Evolutionary conservation across 2,329 filamentous ascomycete genomes (phyloP).

Genomic region (Calonectria pauciramosa): DNA sequence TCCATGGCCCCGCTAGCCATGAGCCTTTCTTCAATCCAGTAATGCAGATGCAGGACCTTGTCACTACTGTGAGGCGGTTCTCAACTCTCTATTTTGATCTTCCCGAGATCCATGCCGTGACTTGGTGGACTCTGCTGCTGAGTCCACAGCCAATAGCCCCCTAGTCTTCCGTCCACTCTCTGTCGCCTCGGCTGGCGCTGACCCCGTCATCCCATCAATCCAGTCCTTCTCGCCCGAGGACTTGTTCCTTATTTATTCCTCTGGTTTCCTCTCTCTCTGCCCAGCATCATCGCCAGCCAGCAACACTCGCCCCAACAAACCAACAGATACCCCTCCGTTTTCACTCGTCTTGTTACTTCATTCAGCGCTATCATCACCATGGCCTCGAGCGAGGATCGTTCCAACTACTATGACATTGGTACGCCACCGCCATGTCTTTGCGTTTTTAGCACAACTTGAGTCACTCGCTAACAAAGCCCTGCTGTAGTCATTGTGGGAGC

Average conservation of each 20-base stretch:
- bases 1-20: neutral
- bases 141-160: neutral
- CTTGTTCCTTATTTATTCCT: slow-evolving; percentile 12
- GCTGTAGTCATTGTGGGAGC: slow-evolving; percentile 85
- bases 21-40: neutral
- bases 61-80: neutral
- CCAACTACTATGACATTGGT: slow-evolving; percentile 62
- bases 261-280: neutral
- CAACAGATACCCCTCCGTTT: slow-evolving; percentile 8
- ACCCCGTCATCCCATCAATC: slow-evolving; percentile 12
- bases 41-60: neutral
- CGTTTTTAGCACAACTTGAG: neutral
- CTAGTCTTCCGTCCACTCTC: neutral
- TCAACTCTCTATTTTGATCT: slow-evolving; percentile 18
- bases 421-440: slow-evolving; percentile 24
- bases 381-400: slow-evolving; percentile 34
- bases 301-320: neutral
- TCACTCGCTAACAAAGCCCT: neutral
- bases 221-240: neutral
- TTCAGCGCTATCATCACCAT: slow-evolving; percentile 23
- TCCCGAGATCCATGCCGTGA: slow-evolving; percentile 32
- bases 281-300: neutral
- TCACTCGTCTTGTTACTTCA: slow-evolving; percentile 13
- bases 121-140: slow-evolving; percentile 13
- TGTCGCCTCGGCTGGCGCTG: slow-evolving; percentile 23